Conservation (phyloP, 805 yeast genomes). For the Saccharomyces kudriavzevii region DNA sequence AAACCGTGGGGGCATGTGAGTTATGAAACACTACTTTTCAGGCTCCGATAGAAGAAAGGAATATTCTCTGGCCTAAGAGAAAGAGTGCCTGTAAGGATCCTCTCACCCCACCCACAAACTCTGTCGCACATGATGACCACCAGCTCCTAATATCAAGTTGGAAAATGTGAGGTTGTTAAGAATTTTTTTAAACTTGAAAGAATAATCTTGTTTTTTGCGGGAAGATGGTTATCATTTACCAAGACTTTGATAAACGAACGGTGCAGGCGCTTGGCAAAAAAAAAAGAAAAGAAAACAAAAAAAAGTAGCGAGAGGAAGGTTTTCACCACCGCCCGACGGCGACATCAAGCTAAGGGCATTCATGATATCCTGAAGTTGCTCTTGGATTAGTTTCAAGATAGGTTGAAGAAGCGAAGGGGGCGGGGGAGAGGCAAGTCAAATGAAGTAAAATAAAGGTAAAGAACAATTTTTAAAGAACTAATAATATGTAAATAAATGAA, state of each 20-base stretch:
- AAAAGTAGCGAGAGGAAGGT: background rate
- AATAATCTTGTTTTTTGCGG: background rate
- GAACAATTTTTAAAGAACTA: background rate
- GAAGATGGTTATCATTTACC: background rate
- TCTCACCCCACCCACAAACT: background rate
- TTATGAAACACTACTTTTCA: background rate
- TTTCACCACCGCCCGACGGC: no score
- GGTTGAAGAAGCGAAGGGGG: no score
- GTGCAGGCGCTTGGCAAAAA: background rate
- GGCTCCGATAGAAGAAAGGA: background rate
- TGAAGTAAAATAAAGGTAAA: background rate
- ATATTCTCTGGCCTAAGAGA: background rate
- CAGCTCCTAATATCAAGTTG: background rate
- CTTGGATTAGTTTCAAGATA: background rate
- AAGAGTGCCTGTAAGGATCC: background rate
- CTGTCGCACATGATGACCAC: background rate
- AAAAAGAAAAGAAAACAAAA: background rate
- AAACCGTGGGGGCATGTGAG: background rate
- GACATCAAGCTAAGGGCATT: background rate
- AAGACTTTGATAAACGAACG: background rate
- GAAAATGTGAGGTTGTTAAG: background rate
- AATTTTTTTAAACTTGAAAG: background rate
- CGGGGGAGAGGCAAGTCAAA: background rate
- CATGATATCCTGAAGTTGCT: background rate
- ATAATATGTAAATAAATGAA: background rate